Evolutionary conservation across 2,329 filamentous ascomycete species (phyloP).

Genomic region (Pleurostoma richardsiae): DNA sequence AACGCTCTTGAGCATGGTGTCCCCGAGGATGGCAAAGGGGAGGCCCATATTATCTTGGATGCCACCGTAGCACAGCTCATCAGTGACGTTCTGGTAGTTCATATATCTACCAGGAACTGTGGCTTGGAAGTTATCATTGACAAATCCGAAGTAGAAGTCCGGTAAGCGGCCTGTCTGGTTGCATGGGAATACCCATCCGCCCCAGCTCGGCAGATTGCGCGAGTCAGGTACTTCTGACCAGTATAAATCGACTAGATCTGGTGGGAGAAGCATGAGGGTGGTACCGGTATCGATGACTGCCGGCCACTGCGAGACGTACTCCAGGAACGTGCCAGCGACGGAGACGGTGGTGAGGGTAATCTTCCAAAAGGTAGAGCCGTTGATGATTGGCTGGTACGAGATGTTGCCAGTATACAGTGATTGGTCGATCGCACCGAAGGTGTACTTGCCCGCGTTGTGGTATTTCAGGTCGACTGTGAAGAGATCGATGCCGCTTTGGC

Average conservation of each 20-base stretch:
- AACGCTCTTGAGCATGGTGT: constrained; percentile 73
- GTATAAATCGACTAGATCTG: constrained; percentile 52
- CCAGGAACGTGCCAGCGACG: constrained; percentile 21
- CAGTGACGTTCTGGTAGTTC: constrained; percentile 40
- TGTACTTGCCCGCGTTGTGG: constrained; percentile 41
- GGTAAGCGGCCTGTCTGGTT: constrained; percentile 33
- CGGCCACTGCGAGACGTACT: constrained; percentile 34
- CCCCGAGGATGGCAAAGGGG: constrained; percentile 65
- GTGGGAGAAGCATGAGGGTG: constrained; percentile 57
- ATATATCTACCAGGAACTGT: constrained; percentile 46
- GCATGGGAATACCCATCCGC: constrained; percentile 52
- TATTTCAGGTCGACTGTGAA: constrained; percentile 46
- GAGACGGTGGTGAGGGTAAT: constrained; percentile 28
- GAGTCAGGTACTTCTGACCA: constrained; percentile 51
- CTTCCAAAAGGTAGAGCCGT: constrained; percentile 40
- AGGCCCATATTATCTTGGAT: constrained; percentile 53
- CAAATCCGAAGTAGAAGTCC: constrained; percentile 45
- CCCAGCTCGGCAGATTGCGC: constrained; percentile 35
- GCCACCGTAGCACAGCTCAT: constrained; percentile 66
- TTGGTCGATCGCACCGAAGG: constrained; percentile 44
- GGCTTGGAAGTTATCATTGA: constrained; percentile 33
- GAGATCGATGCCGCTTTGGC: constrained; percentile 31
- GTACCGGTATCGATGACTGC: constrained; percentile 67
- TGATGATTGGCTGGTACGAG: constrained; percentile 43
- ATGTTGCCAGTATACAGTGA: constrained; percentile 31